A percentile compares a stretch with the other conserved stretches of the same genome.
Conservation (phyloP, 2,329 filamentous ascomycete genomes). For the Exophiala aquamarina region DNA sequence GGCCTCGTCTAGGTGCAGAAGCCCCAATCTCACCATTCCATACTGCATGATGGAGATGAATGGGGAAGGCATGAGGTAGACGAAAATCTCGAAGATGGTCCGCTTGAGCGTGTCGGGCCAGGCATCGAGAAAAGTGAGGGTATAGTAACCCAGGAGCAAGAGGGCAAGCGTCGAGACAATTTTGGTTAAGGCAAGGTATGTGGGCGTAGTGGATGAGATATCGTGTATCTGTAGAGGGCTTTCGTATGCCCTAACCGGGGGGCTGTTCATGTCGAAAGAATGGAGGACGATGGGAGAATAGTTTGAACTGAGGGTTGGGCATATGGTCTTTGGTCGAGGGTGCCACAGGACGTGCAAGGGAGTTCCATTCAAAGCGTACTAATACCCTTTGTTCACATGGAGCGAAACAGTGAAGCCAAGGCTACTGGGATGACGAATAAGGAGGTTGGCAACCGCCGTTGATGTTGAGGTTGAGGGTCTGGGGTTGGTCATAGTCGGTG, state of each 20-base stretch:
- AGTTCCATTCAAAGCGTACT: background rate
- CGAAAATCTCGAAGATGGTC: conserved; percentile 38
- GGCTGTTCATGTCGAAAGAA: conserved; percentile 26
- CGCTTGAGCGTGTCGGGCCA: conserved; percentile 27
- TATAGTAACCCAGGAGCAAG: conserved; percentile 32
- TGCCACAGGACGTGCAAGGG: background rate
- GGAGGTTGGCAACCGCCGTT: too few species aligned
- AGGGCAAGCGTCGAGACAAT: conserved; percentile 23
- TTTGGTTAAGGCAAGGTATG: conserved; percentile 18
- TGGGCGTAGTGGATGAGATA: conserved; percentile 6
- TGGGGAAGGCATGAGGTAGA: conserved; percentile 41
- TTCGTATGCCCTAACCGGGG: conserved; percentile 21
- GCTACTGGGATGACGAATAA: conserved; percentile 13
- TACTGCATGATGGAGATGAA: conserved; percentile 50
- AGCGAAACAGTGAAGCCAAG: background rate
- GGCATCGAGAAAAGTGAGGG: conserved; percentile 40
- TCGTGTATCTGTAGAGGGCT: conserved; percentile 20
- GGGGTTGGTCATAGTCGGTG: too few species aligned
- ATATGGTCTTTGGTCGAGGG: conserved; percentile 6
- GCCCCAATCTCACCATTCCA: conserved; percentile 42
- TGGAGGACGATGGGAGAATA: conserved; percentile 1
- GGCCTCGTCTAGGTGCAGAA: conserved; percentile 39
- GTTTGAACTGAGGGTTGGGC: conserved; percentile 5
- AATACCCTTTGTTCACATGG: background rate
- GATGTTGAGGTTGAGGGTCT: too few species aligned